Evolutionary conservation across 805 yeast species (phyloP).

Genomic region (Candida awuae): DNA sequence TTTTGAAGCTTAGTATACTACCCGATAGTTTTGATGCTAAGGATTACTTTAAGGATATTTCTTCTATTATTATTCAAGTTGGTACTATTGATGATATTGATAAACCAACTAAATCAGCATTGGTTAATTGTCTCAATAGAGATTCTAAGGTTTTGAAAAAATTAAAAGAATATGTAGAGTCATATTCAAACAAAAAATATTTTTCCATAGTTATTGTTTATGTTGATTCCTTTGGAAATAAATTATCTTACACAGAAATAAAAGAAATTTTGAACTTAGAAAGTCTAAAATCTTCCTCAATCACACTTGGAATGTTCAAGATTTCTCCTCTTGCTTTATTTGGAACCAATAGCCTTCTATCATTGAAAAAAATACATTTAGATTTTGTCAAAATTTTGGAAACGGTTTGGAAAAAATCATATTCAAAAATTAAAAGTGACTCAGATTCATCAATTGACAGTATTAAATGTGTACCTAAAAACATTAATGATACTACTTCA

Average conservation of each 20-base stretch:
- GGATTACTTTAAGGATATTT: constrained; percentile 32
- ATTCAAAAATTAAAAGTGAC: neutral
- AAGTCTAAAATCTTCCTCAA: neutral
- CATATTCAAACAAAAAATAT: constrained; percentile 1
- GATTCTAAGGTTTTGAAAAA: constrained; percentile 11
- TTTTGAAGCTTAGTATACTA: constrained; percentile 33
- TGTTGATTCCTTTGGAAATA: constrained; percentile 6
- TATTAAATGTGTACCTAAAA: neutral
- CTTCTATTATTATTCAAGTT: constrained; percentile 44
- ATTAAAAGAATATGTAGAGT: constrained; percentile 3
- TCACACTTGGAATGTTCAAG: constrained; percentile 9
- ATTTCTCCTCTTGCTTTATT: neutral
- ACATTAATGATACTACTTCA: too few relatives aligned
- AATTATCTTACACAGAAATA: constrained; percentile 4
- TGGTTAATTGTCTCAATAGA: constrained; percentile 3
- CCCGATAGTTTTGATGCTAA: constrained; percentile 34
- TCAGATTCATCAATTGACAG: neutral
- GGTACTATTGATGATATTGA: constrained; percentile 30
- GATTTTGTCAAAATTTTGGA: constrained; percentile 1
- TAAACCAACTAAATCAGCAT: neutral
- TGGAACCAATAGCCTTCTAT: neutral
- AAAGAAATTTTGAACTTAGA: constrained; percentile 5
- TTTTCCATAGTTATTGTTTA: constrained; percentile 12
- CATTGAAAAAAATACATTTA: too few relatives aligned
- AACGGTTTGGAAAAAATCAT: constrained; percentile 5